A percentile compares a stretch with the other conserved stretches of the same genome.
These are phyloP conservation scores for Maudiozyma bulderi DNA, from an alignment of 805 yeast species.

Conservation along the genomic window DNA sequence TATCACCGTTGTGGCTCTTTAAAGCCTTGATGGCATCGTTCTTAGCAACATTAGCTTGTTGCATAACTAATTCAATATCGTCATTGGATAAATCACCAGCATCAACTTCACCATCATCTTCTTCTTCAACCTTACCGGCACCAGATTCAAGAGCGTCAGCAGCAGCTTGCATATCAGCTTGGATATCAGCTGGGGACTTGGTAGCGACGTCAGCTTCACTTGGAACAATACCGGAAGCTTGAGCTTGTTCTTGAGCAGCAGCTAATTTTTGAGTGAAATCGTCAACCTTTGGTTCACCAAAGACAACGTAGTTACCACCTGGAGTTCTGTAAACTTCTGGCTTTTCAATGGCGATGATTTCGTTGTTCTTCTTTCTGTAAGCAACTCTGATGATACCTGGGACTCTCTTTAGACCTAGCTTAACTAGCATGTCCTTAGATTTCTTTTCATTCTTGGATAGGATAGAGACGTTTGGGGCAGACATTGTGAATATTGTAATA, in stretches of 20 bases:
- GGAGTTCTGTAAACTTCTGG: conserved; percentile 96
- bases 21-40: conserved; percentile 87
- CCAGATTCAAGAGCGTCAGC: conserved; percentile 35
- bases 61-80: conserved; percentile 78
- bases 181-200: conserved; percentile 69
- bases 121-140: conserved; percentile 31
- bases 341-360: conserved; percentile 78
- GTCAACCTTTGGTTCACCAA: conserved; percentile 96
- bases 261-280: conserved; percentile 83
- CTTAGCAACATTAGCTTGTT: conserved; percentile 85
- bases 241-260: conserved; percentile 62
- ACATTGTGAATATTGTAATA: conserved; percentile 9
- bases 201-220: conserved; percentile 39
- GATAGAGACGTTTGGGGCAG: conserved; percentile 39
- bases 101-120: conserved; percentile 66
- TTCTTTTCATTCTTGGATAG: conserved; percentile 88
- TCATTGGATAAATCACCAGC: conserved; percentile 73
- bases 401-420: conserved; percentile 81
- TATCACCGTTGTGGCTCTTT: conserved; percentile 80
- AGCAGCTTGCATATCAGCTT: conserved; percentile 71
- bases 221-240: conserved; percentile 37
- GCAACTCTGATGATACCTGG: conserved; percentile 93
- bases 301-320: conserved; percentile 87
- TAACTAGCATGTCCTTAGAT: conserved; percentile 83
- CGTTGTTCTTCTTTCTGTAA: conserved; percentile 86